Conservation (phyloP, 2,329 filamentous ascomycete genomes). For the Colletotrichum agaves region DNA sequence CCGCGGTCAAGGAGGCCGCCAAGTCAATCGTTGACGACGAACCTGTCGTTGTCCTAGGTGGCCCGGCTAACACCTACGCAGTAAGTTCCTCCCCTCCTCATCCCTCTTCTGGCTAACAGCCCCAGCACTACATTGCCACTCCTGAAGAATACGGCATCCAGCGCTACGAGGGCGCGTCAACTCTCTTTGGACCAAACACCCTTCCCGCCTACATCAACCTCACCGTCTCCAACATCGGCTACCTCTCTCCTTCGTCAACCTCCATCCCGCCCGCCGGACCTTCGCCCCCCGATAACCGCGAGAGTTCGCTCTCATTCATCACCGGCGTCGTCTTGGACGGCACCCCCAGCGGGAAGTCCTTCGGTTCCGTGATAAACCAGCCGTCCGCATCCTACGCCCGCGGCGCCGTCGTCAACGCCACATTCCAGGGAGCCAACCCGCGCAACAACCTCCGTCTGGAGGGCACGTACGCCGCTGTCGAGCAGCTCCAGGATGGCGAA, state of each 20-base stretch:
- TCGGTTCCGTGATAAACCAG: slow-evolving; percentile 73
- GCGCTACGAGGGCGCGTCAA: slow-evolving; percentile 95
- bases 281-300: slow-evolving; percentile 80
- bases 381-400: slow-evolving; percentile 63
- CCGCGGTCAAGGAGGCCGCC: slow-evolving; percentile 69
- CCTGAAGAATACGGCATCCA: slow-evolving; percentile 85
- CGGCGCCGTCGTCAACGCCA: slow-evolving; percentile 72
- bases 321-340: slow-evolving; percentile 80
- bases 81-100: slow-evolving; percentile 61
- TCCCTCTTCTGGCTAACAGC: not conserved
- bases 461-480: slow-evolving; percentile 80
- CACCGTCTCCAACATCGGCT: slow-evolving; percentile 76
- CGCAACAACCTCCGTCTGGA: slow-evolving; percentile 87
- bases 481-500: slow-evolving; percentile 59
- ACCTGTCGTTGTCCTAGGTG: slow-evolving; percentile 85
- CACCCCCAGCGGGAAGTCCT: slow-evolving; percentile 71
- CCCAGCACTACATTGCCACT: slow-evolving; percentile 77
- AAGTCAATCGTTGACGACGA: slow-evolving; percentile 57
- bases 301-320: slow-evolving; percentile 83
- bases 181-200: slow-evolving; percentile 85
- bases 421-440: slow-evolving; percentile 89
- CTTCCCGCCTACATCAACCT: slow-evolving; percentile 90
- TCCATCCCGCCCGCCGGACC: slow-evolving; percentile 63
- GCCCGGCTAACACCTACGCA: slow-evolving; percentile 90
- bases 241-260: slow-evolving; percentile 65